Conservation (phyloP, 2,329 filamentous ascomycete species). For the Ceratocystis albifundus region DNA sequence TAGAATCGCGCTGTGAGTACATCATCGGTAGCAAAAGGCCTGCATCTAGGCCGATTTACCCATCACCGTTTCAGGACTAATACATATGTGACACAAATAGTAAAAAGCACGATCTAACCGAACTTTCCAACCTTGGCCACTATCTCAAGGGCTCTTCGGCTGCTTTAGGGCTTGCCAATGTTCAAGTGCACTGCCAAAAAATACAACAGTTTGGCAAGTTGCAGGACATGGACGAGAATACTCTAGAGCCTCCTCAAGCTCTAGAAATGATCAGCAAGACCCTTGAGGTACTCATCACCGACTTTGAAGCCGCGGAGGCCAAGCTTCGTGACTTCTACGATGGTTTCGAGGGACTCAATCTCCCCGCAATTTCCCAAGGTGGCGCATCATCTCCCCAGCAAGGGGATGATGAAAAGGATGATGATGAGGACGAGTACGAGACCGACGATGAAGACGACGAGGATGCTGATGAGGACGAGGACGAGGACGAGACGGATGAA, state of each 20-base stretch:
- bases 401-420: conserved; percentile 18
- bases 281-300: conserved; percentile 58
- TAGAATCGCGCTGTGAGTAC: conserved; percentile 67
- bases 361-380: background rate
- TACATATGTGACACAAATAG: conserved; percentile 35
- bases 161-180: conserved; percentile 78
- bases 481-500: conserved; percentile 15
- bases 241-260: conserved; percentile 56
- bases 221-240: conserved; percentile 63
- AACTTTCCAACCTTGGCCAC: conserved; percentile 76
- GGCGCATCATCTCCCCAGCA: conserved; percentile 14
- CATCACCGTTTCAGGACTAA: background rate
- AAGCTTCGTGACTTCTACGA: conserved; percentile 57
- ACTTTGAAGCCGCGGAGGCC: conserved; percentile 62
- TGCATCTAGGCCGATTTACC: background rate
- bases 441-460: conserved; percentile 14
- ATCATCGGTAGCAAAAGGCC: background rate
- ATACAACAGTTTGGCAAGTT: conserved; percentile 84
- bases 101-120: conserved; percentile 52
- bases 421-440: conserved; percentile 16
- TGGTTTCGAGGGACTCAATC: conserved; percentile 1
- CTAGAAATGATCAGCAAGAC: conserved; percentile 59
- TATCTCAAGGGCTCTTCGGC: conserved; percentile 97
- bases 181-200: conserved; percentile 89
- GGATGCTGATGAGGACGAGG: conserved; percentile 19